phyloP scores from a whole-genome alignment of 2,329 filamentous ascomycete species.

The Lasiodiplodia citricola region DNA sequence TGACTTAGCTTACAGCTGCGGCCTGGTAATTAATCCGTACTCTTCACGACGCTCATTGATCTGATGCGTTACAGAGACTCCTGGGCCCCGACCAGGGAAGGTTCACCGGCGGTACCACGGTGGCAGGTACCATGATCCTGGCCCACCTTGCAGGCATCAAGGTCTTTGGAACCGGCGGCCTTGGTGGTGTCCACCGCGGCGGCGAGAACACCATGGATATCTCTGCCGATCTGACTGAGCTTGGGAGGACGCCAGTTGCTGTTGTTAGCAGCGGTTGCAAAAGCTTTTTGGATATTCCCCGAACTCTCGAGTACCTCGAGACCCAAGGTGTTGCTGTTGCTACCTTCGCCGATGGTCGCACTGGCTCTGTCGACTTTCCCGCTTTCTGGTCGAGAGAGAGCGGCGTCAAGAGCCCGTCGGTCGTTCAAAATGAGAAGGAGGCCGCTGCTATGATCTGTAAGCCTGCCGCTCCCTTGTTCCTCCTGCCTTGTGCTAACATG shows the following conservation, averaged over 20 bases:
- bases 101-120: conserved; percentile 88
- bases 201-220: conserved; percentile 88
- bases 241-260: conserved; percentile 85
- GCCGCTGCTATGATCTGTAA: conserved; percentile 84
- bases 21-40: conserved; percentile 61
- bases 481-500: background rate
- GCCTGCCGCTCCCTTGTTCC: conserved; percentile 33
- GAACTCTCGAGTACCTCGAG: conserved; percentile 82
- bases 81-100: conserved; percentile 31
- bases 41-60: background rate
- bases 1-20: conserved; percentile 82
- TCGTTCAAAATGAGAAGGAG: conserved; percentile 76
- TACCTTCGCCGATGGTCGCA: conserved; percentile 85
- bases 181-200: conserved; percentile 92
- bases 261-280: conserved; percentile 93
- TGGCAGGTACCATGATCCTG: conserved; percentile 90
- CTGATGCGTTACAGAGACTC: conserved; percentile 2
- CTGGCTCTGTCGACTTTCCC: conserved; percentile 79
- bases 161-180: conserved; percentile 91
- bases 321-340: conserved; percentile 79
- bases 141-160: conserved; percentile 85
- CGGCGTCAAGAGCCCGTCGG: conserved; percentile 76
- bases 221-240: conserved; percentile 92
- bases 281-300: conserved; percentile 89
- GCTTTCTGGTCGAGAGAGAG: conserved; percentile 93